These are phyloP conservation scores for Pseudogymnoascus sp. DNA, from an alignment of 2,329 filamentous ascomycete genomes.

Conservation along the genomic window DNA sequence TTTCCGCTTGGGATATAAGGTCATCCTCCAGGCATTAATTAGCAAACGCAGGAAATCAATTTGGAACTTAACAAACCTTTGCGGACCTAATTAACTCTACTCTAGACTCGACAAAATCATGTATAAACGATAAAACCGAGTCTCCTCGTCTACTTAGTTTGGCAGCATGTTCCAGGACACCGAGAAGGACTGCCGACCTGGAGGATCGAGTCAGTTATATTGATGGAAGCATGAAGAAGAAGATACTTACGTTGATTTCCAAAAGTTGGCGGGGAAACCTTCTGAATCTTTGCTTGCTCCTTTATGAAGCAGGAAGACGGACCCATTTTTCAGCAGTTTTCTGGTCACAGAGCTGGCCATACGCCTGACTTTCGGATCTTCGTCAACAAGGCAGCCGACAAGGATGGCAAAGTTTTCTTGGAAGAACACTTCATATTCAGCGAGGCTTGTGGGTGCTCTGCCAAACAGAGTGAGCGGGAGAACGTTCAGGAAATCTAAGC, in stretches of 20 bases:
- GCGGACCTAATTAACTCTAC: slow-evolving; percentile 40
- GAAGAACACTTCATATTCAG: slow-evolving; percentile 30
- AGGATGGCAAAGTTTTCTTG: slow-evolving; percentile 25
- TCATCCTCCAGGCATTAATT: slow-evolving; percentile 38
- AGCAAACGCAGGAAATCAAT: slow-evolving; percentile 3
- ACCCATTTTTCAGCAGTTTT: slow-evolving; percentile 23
- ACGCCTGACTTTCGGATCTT: slow-evolving; percentile 27
- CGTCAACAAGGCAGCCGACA: slow-evolving; percentile 23
- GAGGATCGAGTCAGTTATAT: background rate
- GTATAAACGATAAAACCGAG: slow-evolving; percentile 33
- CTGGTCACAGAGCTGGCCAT: slow-evolving; percentile 23
- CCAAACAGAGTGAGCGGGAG: slow-evolving; percentile 44
- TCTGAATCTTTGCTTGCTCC: slow-evolving; percentile 16
- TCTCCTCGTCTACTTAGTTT: slow-evolving; percentile 20
- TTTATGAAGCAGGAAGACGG: slow-evolving; percentile 20
- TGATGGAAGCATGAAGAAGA: background rate
- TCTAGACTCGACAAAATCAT: slow-evolving; percentile 49
- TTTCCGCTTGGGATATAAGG: slow-evolving; percentile 44
- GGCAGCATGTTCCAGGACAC: slow-evolving; percentile 24
- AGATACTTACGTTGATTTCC: slow-evolving; percentile 29
- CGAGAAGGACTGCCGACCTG: slow-evolving; percentile 25
- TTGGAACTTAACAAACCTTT: slow-evolving; percentile 19
- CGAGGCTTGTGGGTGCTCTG: slow-evolving; percentile 30
- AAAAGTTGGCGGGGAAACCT: slow-evolving; percentile 26
- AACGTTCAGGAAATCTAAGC: slow-evolving; percentile 49